phyloP scores from a whole-genome alignment of 1,139 yeast genomes.

The Sugiyamaella sp. region DNA sequence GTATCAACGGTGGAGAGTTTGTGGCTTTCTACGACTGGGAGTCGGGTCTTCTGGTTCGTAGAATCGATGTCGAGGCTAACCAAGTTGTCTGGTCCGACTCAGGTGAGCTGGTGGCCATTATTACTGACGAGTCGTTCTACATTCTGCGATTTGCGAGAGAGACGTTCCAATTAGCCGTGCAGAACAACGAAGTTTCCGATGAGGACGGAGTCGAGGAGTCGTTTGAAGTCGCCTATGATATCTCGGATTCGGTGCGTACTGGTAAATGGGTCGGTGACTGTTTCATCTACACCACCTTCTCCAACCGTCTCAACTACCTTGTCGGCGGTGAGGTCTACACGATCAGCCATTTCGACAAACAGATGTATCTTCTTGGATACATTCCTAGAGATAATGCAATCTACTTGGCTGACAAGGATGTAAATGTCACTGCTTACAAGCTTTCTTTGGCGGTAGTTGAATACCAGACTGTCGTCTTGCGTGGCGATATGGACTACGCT shows the following conservation, averaged over 20 bases:
- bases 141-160: conserved; percentile 74
- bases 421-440: conserved; percentile 79
- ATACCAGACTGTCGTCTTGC: conserved; percentile 90
- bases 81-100: conserved; percentile 92
- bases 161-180: conserved; percentile 64
- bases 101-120: conserved; percentile 82
- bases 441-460: conserved; percentile 85
- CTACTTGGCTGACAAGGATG: conserved; percentile 87
- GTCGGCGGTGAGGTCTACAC: conserved; percentile 95
- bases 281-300: conserved; percentile 80
- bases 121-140: conserved; percentile 78
- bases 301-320: conserved; percentile 88
- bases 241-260: conserved; percentile 78
- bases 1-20: conserved; percentile 61
- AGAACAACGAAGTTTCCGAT: conserved; percentile 55
- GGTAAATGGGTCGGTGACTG: conserved; percentile 99
- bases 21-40: conserved; percentile 86
- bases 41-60: conserved; percentile 75
- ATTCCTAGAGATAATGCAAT: conserved; percentile 87
- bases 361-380: conserved; percentile 86
- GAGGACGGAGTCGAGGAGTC: conserved; percentile 89
- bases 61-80: conserved; percentile 69
- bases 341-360: conserved; percentile 89
- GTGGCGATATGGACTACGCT: conserved; percentile 87
- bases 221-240: conserved; percentile 76